Base-by-base conservation (phyloP, 2,329 filamentous ascomycete species). In the Fusarium torreyae region DNA sequence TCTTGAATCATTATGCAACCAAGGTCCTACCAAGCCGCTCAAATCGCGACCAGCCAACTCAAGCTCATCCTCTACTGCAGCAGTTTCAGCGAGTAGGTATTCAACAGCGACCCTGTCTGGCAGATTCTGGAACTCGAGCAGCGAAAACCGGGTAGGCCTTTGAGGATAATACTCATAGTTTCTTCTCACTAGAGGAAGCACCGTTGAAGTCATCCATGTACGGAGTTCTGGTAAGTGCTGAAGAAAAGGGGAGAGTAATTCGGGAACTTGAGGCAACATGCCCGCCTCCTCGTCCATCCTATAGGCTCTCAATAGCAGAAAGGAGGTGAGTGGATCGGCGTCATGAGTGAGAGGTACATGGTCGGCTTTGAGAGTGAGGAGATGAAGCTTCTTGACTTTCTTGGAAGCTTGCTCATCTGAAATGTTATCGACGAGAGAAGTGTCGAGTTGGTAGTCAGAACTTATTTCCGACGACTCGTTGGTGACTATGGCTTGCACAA, bases 211-310 rank as follows among this genome's bases (percentile, higher is more conserved):
- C 74, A 89, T 86, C 91, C 92, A 93, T 0, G 84, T 87, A 50
- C 88, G 86, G 38, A 94, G 81, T 58, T 84, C 87, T 10, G 87
- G 83, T 38, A 87, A 86, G 60, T 87, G 84, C 49, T 87, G 81
- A 17, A 94, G 81, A 75, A 94, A 94, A 0, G 92, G 92, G 22
- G 84, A 81, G 18, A 94, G 81, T 31, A 95, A 82, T n/a, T 85
- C 83, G 1, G 90, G 89, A 2, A 94, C 77, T 68, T 92, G 86
- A n/a, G 85, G 83, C 20, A 94, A 82, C 63, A 94, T 80, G n/a
- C 92, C 92, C 2, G 91, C 90, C 76, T 92, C 87, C 53, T 88
- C 81, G 74, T 94, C 92, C 66, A 95, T 89, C 38, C 86, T 86
- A 73, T 91, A 86, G 7, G 91, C 86, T 60, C 92, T 87, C 67